Percentiles rank a stretch among this genome's conserved stretches.
Conservation (phyloP, 164 flowering plant species). For the Nymphaea colorata region DNA sequence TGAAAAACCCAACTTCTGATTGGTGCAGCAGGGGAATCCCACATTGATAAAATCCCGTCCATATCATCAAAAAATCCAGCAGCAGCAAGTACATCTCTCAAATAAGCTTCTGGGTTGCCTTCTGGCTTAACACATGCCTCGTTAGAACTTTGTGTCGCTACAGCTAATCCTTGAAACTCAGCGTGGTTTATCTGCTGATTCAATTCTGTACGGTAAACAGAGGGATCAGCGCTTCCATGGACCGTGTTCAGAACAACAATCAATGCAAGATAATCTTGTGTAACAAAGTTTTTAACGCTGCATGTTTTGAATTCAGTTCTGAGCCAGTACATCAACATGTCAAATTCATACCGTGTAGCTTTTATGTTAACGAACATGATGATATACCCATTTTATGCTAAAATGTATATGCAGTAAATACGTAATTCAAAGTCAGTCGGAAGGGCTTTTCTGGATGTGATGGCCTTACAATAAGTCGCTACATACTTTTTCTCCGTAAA, state of each 20-base stretch:
- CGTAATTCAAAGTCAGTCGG: too few species aligned
- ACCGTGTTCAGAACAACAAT: neutral
- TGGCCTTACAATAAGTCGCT: too few species aligned
- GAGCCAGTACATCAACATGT: neutral
- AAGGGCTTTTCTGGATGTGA: too few species aligned
- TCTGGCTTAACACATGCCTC: slow-evolving; percentile 27
- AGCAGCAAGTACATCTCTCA: slow-evolving; percentile 63
- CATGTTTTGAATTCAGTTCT: neutral
- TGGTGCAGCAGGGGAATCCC: slow-evolving; percentile 42
- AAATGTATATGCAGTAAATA: too few species aligned
- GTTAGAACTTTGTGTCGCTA: slow-evolving; percentile 20
- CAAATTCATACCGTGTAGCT: neutral
- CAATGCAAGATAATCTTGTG: neutral
- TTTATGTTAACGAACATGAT: too few species aligned
- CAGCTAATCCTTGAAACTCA: slow-evolving; percentile 26
- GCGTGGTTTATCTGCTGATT: slow-evolving; percentile 59
- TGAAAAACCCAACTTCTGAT: slow-evolving; percentile 42
- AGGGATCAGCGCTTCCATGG: too few species aligned
- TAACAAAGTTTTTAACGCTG: neutral
- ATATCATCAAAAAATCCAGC: slow-evolving; percentile 60
- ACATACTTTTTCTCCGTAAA: too few species aligned
- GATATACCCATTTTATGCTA: too few species aligned
- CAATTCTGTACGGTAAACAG: slow-evolving; percentile 35
- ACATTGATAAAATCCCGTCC: slow-evolving; percentile 25
- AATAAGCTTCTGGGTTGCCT: slow-evolving; percentile 43